Evolutionary conservation across 2,329 filamentous ascomycete genomes (phyloP), one percentile per base, ranked within the genome.

Genomic region (Mariannaea sp.): DNA sequence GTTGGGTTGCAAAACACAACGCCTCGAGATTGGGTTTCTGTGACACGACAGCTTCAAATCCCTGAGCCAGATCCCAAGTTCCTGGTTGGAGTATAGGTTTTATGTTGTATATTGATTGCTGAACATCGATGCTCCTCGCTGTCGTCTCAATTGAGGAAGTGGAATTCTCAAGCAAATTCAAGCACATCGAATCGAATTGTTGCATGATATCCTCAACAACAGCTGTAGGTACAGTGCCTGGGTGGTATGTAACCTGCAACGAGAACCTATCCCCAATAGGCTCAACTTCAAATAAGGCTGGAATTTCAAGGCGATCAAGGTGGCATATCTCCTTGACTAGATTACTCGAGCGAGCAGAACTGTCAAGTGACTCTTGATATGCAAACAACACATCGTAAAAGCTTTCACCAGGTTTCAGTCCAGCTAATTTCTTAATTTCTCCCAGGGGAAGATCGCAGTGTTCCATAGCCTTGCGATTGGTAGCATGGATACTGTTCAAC

Each of bases 361-460:
- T 67, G 3, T 61, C 58, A 1, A 88, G 74, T 0, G 86, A 88
- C 65, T 96, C 87, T 63, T 97, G 92, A 78, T 92, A 97, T 0
- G 92, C 86, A 63, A 96, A 87, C 0, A 96, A 75, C 1, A 86
- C 80, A 60, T 96, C 89, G 61, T 93, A 96, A 0, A 96, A 71
- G 1, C 73, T 72, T 32, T 83, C 78, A 1, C 79, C 75, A 1
- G 83, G 76, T 22, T 78, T 72, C 1, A 87, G 55, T 0, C 79
- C 80, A 3, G 80, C 81, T 1, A 80, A 71, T 59, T 81, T 83
- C 64, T 84, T 87, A 59, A 96, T 89, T 2, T 91, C 84, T 1
- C 82, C 74, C 2, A 95, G 76, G 0, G 90, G 79, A 5, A 92
- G 65, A 1, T 75, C 75, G 17, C 81, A 81, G 66, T 93, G 78